These are phyloP conservation scores for Lepidium africanum DNA, from an alignment of 345 rosid species.

Conservation along the genomic window DNA sequence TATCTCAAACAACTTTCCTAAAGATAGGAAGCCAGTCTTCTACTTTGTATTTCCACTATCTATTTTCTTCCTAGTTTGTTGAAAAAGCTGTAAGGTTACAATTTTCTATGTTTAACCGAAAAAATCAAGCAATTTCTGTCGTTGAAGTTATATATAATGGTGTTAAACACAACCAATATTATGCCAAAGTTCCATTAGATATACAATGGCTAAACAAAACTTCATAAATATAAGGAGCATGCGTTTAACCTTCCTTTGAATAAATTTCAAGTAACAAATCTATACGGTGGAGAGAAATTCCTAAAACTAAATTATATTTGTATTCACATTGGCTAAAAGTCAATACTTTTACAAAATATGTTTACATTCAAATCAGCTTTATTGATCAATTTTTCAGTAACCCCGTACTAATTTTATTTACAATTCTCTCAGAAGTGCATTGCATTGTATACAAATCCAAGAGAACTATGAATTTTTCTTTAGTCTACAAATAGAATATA, in stretches of 20 bases:
- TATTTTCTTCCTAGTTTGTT: neutral
- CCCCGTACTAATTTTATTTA: neutral
- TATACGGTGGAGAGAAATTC: neutral
- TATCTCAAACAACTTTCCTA: neutral
- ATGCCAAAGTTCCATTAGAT: too few species aligned
- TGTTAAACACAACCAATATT: too few species aligned
- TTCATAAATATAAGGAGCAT: too few species aligned
- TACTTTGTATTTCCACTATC: neutral
- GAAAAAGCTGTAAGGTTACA: neutral
- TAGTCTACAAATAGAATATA: neutral
- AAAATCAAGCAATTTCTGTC: neutral
- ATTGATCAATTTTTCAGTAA: neutral
- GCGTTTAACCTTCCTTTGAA: neutral
- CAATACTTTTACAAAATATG: neutral
- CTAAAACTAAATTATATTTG: neutral
- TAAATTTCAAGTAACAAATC: neutral
- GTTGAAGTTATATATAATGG: too few species aligned
- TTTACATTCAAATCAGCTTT: neutral
- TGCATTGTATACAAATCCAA: conserved; percentile 1
- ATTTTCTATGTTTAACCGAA: neutral
- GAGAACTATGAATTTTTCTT: neutral
- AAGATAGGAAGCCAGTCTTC: neutral
- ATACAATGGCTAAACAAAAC: too few species aligned
- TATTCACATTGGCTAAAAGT: neutral
- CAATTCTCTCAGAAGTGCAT: neutral